Evolutionary conservation across 1,284 basidiomycete species (phyloP), one percentile per base, ranked within the genome.

Genomic region (Cryptococcus sp.): DNA sequence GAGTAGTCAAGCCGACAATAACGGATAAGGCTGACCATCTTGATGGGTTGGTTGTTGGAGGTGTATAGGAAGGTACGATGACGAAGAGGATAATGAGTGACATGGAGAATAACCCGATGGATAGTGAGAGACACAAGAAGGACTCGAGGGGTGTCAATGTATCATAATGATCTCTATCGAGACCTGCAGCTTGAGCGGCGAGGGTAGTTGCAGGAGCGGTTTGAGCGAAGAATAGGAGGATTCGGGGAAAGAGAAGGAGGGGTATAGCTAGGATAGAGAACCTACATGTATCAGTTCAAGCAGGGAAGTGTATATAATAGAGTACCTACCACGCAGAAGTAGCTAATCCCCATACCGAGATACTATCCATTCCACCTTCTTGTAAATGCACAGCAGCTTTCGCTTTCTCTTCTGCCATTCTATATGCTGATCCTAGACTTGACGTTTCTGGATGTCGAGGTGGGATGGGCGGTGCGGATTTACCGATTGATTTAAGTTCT

Each of bases 161-260:
- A 55, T 75, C 74, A 56, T 71, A 74, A 56, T 74, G 73, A 14
- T 63, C 61, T 41, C 67, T 56, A 45, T 62, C 54, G 44, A 62
- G 56, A 41, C 45, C 33, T 7, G 59, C 49, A 15, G 51, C 30
- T 46, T 55, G 38, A n/a, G 60, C 46, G 6, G 61, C 49, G 10
- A 53, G 46, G 32, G 50, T 43, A 2, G 49, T 45, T 15, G 63
- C 44, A 1, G 67, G 62, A 7, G 67, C 55, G 4, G 57, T 60
- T 53, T 76, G 73, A 4, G 73, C 63, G 58, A 77, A 69, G 65
- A 76, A 77, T 49, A 76, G 59, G 11, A 77, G 59, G 47, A 77
- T 64, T 11, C 74, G 69, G 5, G 76, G 74, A 61, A 77, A 70
- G 42, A 76, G 62, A 14, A 76, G 59, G 2, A 74, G 60, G 0